Conservation (phyloP, 23 red algal species). For the Gracilaria caudata region DNA sequence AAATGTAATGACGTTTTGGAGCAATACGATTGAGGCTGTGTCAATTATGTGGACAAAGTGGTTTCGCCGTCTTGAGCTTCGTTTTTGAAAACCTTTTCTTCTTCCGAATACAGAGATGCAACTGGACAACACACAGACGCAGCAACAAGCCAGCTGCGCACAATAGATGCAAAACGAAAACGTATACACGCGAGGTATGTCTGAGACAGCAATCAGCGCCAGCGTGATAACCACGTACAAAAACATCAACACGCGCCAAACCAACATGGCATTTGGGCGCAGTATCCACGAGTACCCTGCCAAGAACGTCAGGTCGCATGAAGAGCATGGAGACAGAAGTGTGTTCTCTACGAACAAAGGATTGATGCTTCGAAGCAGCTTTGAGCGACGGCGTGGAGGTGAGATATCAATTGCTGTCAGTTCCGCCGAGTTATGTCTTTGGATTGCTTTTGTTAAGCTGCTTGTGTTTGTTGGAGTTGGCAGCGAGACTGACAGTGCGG, state of each 20-base stretch:
- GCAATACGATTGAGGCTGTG: not conserved
- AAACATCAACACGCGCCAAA: constrained; percentile 20
- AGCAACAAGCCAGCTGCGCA: constrained; percentile 6
- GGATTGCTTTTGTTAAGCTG: not conserved
- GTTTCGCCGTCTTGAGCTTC: not conserved
- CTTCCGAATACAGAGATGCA: not conserved
- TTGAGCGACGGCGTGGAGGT: not conserved
- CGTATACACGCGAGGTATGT: constrained; percentile 2
- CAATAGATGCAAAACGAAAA: constrained; percentile 9
- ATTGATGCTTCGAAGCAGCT: not conserved
- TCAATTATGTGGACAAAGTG: not conserved
- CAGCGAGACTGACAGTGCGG: not conserved
- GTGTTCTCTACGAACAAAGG: constrained; percentile 14
- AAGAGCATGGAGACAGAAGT: not conserved
- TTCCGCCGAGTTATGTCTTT: constrained; percentile 15
- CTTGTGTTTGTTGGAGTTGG: not conserved
- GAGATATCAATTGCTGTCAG: constrained; percentile 11
- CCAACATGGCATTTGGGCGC: not conserved
- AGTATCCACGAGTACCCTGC: constrained; percentile 23
- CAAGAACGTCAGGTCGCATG: constrained; percentile 13
- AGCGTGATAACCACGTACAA: constrained; percentile 2
- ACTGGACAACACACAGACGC: constrained; percentile 3
- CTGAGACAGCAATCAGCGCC: not conserved
- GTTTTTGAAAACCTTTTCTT: constrained; percentile 4
- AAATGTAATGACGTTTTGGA: constrained; percentile 2